Evolutionary conservation across 2,329 filamentous ascomycete species (phyloP).

Genomic region (Apiospora hydei): DNA sequence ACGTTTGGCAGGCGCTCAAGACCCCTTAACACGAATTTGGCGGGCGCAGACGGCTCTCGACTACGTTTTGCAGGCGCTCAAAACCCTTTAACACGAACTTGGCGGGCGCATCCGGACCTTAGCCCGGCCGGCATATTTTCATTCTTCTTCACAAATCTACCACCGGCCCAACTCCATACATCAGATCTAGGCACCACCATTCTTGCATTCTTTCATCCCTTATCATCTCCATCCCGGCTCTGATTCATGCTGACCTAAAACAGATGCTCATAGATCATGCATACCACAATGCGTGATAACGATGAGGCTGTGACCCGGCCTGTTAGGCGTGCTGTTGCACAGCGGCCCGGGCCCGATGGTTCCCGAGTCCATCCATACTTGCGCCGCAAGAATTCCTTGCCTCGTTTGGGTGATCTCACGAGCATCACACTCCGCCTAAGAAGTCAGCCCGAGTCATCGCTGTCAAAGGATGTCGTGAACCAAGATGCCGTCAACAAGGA

Average conservation of each 20-base stretch:
- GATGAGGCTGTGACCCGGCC: background rate
- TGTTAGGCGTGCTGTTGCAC: background rate
- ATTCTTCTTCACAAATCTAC: background rate
- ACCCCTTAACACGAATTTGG: too few relatives aligned
- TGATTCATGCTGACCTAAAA: background rate
- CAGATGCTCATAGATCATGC: background rate
- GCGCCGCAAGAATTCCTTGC: background rate
- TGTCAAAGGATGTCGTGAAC: background rate
- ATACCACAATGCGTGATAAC: background rate
- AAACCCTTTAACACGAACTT: background rate
- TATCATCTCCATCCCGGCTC: background rate
- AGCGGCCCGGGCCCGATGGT: background rate
- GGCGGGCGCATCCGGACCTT: background rate
- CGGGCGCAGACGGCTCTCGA: background rate
- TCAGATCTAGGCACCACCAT: too few relatives aligned
- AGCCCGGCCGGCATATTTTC: background rate
- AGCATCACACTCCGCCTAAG: background rate
- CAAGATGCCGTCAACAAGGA: background rate
- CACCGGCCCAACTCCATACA: background rate
- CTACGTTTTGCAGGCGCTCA: background rate
- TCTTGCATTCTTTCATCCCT: background rate
- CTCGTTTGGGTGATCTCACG: constrained; percentile 19
- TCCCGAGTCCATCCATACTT: background rate
- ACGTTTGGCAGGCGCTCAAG: background rate
- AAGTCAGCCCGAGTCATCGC: background rate